A percentile compares a stretch with the other conserved stretches of the same genome.
phyloP scores from a whole-genome alignment of 2,329 filamentous ascomycete genomes.

The Sporothrix euskadiensis region DNA sequence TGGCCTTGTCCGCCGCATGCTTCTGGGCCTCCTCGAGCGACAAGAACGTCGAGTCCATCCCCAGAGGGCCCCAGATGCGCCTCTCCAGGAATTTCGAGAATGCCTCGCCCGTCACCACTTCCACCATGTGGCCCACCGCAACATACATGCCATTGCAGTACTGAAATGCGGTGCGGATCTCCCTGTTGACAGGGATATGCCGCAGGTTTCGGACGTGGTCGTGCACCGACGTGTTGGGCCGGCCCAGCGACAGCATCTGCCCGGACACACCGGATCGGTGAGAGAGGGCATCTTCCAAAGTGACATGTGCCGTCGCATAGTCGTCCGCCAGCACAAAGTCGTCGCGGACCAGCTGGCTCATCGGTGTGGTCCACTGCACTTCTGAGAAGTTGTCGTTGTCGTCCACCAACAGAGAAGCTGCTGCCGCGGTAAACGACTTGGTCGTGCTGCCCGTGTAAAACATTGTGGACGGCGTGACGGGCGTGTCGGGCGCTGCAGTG shows the following conservation, averaged over 20 bases:
- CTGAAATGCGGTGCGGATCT: not conserved
- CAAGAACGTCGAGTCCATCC: not conserved
- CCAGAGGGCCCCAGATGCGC: not conserved
- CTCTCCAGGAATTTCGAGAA: not conserved
- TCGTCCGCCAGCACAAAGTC: constrained; percentile 6
- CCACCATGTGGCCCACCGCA: not conserved
- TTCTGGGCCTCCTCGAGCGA: not conserved
- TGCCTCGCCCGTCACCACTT: not conserved
- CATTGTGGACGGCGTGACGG: not conserved
- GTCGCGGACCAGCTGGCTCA: not conserved
- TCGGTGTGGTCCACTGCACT: not conserved
- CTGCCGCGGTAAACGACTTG: not conserved
- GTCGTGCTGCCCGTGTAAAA: constrained; percentile 8
- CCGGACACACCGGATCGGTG: not conserved
- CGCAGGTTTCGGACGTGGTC: not conserved
- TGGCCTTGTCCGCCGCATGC: not conserved
- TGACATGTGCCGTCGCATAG: not conserved
- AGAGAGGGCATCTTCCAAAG: not conserved
- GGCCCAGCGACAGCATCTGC: not conserved
- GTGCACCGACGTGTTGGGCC: not conserved
- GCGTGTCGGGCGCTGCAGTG: not conserved
- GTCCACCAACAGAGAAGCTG: not conserved
- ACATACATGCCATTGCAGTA: not conserved
- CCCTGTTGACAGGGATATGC: not conserved
- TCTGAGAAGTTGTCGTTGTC: not conserved